phyloP scores from a whole-genome alignment of 192 early-diverging fungal species.

The Martensiomyces pterosporus region DNA sequence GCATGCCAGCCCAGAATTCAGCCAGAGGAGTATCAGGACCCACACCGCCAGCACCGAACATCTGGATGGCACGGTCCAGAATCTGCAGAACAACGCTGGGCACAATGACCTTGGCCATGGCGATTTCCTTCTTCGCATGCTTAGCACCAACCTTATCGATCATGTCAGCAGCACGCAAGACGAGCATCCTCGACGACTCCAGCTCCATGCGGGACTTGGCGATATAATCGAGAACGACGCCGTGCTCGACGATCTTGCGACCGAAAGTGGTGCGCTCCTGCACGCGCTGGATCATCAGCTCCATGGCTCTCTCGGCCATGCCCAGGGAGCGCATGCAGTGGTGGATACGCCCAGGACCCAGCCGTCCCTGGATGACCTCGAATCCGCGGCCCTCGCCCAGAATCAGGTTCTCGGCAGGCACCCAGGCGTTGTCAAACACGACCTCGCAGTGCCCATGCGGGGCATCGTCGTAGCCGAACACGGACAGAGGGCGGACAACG shows the following conservation, averaged over 20 bases:
- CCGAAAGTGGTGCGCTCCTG: conserved; percentile 88
- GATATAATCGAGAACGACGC: conserved; percentile 76
- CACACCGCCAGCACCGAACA: conserved; percentile 89
- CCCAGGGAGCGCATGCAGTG: conserved; percentile 97
- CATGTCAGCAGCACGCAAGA: conserved; percentile 85
- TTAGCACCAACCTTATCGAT: conserved; percentile 90
- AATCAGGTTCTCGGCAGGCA: conserved; percentile 84
- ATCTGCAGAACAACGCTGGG: conserved; percentile 73
- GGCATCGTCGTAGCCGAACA: conserved; percentile 96
- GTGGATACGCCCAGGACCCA: conserved; percentile 94
- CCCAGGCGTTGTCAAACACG: conserved; percentile 80
- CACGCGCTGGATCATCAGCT: conserved; percentile 76
- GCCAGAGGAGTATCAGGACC: conserved; percentile 82
- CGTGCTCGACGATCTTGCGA: conserved; percentile 77
- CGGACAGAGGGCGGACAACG: conserved; percentile 77
- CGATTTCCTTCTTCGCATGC: conserved; percentile 87
- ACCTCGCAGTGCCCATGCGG: conserved; percentile 97
- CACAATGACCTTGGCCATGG: conserved; percentile 93
- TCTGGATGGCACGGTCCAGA: conserved; percentile 91
- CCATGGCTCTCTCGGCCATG: conserved; percentile 87
- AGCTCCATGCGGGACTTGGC: conserved; percentile 85
- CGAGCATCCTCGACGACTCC: conserved; percentile 87
- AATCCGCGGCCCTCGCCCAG: conserved; percentile 97
- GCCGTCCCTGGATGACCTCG: conserved; percentile 94
- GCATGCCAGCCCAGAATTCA: conserved; percentile 69